These are phyloP conservation scores for Saccharomycopsis synnaedendra DNA, from an alignment of 805 yeast species.

Conservation along the genomic window DNA sequence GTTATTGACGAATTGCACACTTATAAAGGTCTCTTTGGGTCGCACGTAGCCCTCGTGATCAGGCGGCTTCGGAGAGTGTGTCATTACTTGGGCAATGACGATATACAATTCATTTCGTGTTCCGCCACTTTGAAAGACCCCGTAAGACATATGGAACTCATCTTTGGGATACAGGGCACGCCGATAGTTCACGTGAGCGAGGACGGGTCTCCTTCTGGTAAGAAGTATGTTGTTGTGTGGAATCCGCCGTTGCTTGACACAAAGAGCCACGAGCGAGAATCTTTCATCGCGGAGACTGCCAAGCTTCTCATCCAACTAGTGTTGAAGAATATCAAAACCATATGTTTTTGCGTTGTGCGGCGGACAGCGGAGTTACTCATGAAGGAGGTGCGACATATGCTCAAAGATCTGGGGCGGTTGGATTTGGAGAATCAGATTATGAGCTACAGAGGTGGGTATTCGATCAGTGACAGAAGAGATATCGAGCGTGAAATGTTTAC, in stretches of 20 bases:
- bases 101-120: conserved; percentile 68
- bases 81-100: conserved; percentile 36
- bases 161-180: conserved; percentile 47
- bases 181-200: conserved; percentile 45
- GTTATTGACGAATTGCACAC: conserved; percentile 82
- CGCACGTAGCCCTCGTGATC: conserved; percentile 81
- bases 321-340: conserved; percentile 56
- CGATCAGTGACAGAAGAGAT: conserved; percentile 71
- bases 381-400: conserved; percentile 62
- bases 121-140: conserved; percentile 89
- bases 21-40: conserved; percentile 84
- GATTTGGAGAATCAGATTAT: conserved; percentile 53
- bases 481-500: conserved; percentile 87
- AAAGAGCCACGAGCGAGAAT: conserved; percentile 47
- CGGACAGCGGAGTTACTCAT: conserved; percentile 77
- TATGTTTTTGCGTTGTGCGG: conserved; percentile 84
- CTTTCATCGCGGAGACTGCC: conserved; percentile 68
- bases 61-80: conserved; percentile 66
- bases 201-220: conserved; percentile 88
- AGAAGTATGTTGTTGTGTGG: conserved; percentile 70
- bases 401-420: conserved; percentile 24
- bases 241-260: conserved; percentile 65
- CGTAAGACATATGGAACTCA: conserved; percentile 50
- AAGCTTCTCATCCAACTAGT: conserved; percentile 58
- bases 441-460: conserved; percentile 94